Evolutionary conservation across 164 flowering plant genomes (phyloP), one percentile per base, ranked within the genome.

Genomic region (Amborella trichopoda): DNA sequence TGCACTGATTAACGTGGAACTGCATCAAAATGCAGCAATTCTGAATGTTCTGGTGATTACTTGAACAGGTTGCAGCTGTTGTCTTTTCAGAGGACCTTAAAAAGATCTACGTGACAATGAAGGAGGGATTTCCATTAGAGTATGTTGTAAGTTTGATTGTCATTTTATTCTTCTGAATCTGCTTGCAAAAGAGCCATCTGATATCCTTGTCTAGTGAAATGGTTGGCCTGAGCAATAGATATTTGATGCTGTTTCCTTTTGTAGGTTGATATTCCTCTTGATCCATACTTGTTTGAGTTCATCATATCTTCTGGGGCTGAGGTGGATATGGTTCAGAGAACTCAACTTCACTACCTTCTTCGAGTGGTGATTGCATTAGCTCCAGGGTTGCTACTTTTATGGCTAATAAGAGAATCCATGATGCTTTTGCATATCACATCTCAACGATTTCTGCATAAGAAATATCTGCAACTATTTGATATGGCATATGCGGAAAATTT

Each of bases 221-320:
- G n/a, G n/a, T 49, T 1, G 3, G 26, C 28, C 18, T 40, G 26
- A 17, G 26, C n/a, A 23, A 14, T 36, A 13, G 44, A 49, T 40
- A 28, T 13, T 37, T 50, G 45, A 45, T 46, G 28, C 48, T 34
- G 19, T 33, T 50, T 19, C 48, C 18, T 42, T 62, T 67, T 54
- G 32, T 61, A 91, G 98, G 98, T 91, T 64, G 90, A 91, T 66
- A 87, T 91, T 55, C 98, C 98, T 26, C 81, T 91, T 28, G 98
- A 91, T 64, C 98, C 98, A 2, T 66, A 73, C 68, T 64, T 91
- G 68, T 91, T 91, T 76, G 98, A 83, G 69, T 67, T 55, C 18
- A 80, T 87, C 63, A 52, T 89, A 28, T 71, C 75, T 56, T 77
- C 98, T 50, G 98, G 95, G 56, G 96, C 65, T 69, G 98, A 91